Conservation (phyloP, 768 basidiomycete species). For the Calocera viscosa region DNA sequence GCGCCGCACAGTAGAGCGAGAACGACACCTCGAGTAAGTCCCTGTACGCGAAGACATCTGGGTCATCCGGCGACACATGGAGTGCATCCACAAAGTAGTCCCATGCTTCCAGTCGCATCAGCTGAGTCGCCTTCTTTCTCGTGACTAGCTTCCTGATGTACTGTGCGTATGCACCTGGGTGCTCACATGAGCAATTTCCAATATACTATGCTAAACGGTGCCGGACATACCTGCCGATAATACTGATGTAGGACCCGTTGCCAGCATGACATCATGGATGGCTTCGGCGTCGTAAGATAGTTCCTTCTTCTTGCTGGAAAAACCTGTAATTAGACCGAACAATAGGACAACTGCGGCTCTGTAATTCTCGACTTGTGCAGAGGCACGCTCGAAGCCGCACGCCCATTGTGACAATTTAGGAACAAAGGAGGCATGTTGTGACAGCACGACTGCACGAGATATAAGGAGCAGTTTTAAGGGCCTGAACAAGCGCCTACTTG, state of each 20-base stretch:
- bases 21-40: not conserved
- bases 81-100: not conserved
- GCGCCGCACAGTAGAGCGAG: not conserved
- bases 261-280: not conserved
- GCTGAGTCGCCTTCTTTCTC: not conserved
- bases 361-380: not conserved
- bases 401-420: not conserved
- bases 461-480: not conserved
- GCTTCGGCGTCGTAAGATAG: not conserved
- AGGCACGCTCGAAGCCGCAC: not conserved
- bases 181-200: not conserved
- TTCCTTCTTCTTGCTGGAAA: not conserved
- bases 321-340: not conserved
- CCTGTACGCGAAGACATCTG: not conserved
- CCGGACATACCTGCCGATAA: not conserved
- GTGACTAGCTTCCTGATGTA: not conserved
- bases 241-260: not conserved
- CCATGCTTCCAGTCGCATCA: slow-evolving; percentile 3
- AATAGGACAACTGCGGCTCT: not conserved
- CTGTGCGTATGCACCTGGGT: not conserved
- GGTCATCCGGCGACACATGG: not conserved
- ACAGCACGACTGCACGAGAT: not conserved
- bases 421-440: not conserved
- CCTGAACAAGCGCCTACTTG: not conserved
- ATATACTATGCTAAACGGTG: not conserved